These are phyloP conservation scores for Microcera coccophila DNA, from an alignment of 2,329 filamentous ascomycete species.

Conservation along the genomic window DNA sequence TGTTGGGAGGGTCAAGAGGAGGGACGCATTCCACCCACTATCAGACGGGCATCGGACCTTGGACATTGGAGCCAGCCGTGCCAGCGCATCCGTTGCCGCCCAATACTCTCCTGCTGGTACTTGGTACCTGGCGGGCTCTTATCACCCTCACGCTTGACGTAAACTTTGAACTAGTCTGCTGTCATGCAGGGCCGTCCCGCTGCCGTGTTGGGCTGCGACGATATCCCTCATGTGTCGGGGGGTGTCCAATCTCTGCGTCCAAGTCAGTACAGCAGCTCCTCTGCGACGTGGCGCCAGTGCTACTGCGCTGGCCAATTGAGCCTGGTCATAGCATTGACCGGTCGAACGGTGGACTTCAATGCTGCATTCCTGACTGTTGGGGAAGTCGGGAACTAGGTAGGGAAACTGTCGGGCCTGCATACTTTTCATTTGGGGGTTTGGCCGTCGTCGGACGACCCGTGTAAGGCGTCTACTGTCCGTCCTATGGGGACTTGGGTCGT, in stretches of 20 bases:
- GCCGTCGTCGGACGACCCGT: not conserved
- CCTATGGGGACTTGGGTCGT: not conserved
- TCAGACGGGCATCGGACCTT: not conserved
- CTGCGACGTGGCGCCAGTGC: conserved; percentile 29
- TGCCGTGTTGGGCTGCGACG: conserved; percentile 28
- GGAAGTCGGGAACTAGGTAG: conserved; percentile 25
- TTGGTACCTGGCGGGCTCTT: too few relatives aligned
- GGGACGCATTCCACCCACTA: too few relatives aligned
- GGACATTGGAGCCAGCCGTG: not conserved
- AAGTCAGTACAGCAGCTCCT: conserved; percentile 17
- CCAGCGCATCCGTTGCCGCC: conserved; percentile 6
- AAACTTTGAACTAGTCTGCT: conserved; percentile 9
- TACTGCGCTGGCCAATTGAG: conserved; percentile 28
- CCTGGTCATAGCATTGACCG: conserved; percentile 24
- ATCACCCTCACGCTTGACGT: conserved; percentile 12
- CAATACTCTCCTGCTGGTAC: conserved; percentile 5
- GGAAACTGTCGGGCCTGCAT: conserved; percentile 26
- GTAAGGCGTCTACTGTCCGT: not conserved
- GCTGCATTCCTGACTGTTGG: conserved; percentile 9
- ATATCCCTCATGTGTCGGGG: conserved; percentile 18
- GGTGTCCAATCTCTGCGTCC: conserved; percentile 22
- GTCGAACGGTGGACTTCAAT: conserved; percentile 18
- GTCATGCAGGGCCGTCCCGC: conserved; percentile 6
- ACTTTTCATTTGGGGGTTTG: conserved; percentile 14
- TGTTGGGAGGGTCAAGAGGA: conserved; percentile 14